These are phyloP conservation scores for Globisporangium carolinianum DNA, from an alignment of 352 stramenopile species.

Conservation along the genomic window DNA sequence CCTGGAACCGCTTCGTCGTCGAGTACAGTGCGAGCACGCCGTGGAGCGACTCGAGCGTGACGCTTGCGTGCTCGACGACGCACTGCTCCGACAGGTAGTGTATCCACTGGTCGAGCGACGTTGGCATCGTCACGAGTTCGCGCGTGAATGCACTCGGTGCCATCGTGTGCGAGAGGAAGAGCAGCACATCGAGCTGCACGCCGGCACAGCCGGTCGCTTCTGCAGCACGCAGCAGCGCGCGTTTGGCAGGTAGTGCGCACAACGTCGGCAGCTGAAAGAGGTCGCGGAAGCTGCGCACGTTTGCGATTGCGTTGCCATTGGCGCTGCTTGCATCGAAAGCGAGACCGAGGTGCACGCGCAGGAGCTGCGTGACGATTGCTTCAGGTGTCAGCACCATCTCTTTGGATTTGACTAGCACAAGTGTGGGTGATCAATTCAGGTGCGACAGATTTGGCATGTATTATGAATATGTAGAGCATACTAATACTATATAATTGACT, in stretches of 20 bases:
- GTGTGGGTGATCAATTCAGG: too few species aligned
- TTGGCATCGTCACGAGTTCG: conserved; percentile 29
- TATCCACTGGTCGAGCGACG: conserved; percentile 57
- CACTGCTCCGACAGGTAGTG: conserved; percentile 56
- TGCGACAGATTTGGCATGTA: too few species aligned
- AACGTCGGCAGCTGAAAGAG: conserved; percentile 37
- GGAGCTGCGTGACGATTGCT: conserved; percentile 54
- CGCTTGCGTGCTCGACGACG: conserved; percentile 37
- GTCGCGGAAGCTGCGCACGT: conserved; percentile 41
- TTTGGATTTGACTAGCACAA: too few species aligned
- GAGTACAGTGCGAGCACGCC: conserved; percentile 38
- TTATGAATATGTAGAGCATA: too few species aligned
- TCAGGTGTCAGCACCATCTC: conserved; percentile 17
- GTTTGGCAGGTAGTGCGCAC: conserved; percentile 33
- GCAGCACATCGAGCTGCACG: conserved; percentile 64
- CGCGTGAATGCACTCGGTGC: conserved; percentile 36
- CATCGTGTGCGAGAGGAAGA: conserved; percentile 79
- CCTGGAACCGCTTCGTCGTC: conserved; percentile 36
- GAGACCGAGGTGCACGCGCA: conserved; percentile 85
- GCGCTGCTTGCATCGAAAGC: conserved; percentile 11
- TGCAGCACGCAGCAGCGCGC: conserved; percentile 34
- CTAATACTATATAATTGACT: too few species aligned
- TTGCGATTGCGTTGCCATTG: neutral
- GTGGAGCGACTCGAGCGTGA: conserved; percentile 39
- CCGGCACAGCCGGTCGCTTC: conserved; percentile 41